Base-by-base conservation (phyloP, 345 rosid genomes). In the Bruguiera gymnorhiza region DNA sequence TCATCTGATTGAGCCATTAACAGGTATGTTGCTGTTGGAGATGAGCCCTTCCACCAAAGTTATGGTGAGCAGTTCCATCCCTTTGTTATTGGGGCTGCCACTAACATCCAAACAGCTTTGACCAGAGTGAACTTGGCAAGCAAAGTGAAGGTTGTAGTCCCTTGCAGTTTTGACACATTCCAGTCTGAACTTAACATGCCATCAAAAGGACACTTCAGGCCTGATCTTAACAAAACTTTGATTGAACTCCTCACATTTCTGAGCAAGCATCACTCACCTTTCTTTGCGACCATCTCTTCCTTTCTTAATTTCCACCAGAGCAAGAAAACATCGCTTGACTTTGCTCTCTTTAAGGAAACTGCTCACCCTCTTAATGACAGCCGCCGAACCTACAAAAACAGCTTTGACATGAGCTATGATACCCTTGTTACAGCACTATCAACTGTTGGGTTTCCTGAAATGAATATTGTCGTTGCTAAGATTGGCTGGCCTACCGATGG, bases 401-500 rank as follows among this genome's bases (percentile, higher is more conserved):
- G 86, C 80, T 91, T 91, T 66, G 98, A 93, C 79, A 66, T 86
- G 23, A 84, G 84, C 84, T 86, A 86, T 69, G 87, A 81, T 78
- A 86, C 89, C 39, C 69, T 91, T 70, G 86, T 84, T 24, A 67
- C 83, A 21, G 97, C 96, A 65, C 71, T 93, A 69, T 78, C 88
- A 23, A 78, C 72, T 18, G 67, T 81, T 56, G 98, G 98, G 58
- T 91, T 83, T 76, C 81, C 83, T 16, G 86, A 82, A 8, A 86
- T 84, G 65, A 86, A 84, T 36, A 85, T 93, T 29, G 84, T 86
- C 6, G 83, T 91, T 29, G 81, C 89, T 20, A 83, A 81, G 82
- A 89, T 93, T 74, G 98, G 98, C 52, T 91, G 98, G 97, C 98
- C 98, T 23, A 93, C 96, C 3, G 98, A 93, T 78, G 98, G 92